A percentile compares a stretch with the other conserved stretches of the same genome.
Conservation (phyloP, 2,329 filamentous ascomycete genomes). For the Aureobasidium mangrovei region DNA sequence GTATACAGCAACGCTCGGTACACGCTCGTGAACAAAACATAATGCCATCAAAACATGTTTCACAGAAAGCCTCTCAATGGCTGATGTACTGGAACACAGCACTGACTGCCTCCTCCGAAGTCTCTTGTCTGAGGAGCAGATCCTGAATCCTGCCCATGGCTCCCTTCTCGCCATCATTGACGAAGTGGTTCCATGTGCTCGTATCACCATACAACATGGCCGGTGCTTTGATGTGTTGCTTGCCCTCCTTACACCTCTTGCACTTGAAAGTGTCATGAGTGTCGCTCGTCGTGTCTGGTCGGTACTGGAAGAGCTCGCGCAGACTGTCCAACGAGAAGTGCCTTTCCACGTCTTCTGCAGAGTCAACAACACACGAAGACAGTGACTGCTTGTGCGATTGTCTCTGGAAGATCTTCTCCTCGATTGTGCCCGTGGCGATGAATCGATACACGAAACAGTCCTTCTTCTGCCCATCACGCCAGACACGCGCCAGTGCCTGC, state of each 20-base stretch:
- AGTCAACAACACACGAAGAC: constrained; percentile 93
- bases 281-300: constrained; percentile 74
- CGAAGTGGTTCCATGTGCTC: constrained; percentile 98
- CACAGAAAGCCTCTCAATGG: constrained; percentile 45
- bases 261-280: constrained; percentile 99
- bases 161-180: constrained; percentile 59
- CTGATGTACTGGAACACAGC: constrained; percentile 99
- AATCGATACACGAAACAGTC: constrained; percentile 99
- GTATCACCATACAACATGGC: constrained; percentile 97
- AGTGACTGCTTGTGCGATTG: constrained; percentile 97
- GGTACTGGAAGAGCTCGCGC: constrained; percentile 89
- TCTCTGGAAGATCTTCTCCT: constrained; percentile 98
- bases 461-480: constrained; percentile 98
- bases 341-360: constrained; percentile 90
- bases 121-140: constrained; percentile 79
- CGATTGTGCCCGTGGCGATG: constrained; percentile 94
- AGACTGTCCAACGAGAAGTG: constrained; percentile 91
- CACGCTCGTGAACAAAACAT: not conserved
- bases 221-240: constrained; percentile 78
- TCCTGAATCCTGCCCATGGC: constrained; percentile 75
- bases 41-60: not conserved
- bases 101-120: constrained; percentile 68
- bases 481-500: constrained; percentile 91
- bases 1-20: constrained; percentile 5
- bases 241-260: constrained; percentile 76